These are phyloP conservation scores for Metschnikowia peoriensis DNA, from an alignment of 805 yeast genomes.

Conservation along the genomic window DNA sequence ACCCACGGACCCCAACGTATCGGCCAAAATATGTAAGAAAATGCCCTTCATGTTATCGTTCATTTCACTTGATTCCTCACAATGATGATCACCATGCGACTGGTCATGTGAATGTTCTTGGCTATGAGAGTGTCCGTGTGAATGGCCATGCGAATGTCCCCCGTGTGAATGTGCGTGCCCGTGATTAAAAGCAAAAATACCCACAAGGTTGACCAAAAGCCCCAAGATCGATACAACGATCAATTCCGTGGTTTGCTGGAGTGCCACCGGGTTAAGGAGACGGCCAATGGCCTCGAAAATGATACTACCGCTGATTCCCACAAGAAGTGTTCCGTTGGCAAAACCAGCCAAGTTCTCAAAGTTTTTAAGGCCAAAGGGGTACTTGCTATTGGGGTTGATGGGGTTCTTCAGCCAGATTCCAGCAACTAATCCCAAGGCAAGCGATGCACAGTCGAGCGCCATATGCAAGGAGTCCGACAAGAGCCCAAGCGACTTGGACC, in stretches of 20 bases:
- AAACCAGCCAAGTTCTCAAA: slow-evolving; percentile 94
- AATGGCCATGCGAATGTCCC: slow-evolving; percentile 44
- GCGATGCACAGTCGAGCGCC: slow-evolving; percentile 92
- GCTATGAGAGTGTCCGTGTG: slow-evolving; percentile 34
- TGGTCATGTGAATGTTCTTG: slow-evolving; percentile 17
- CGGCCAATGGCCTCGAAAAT: slow-evolving; percentile 84
- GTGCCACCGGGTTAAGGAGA: slow-evolving; percentile 68
- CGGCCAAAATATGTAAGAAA: slow-evolving; percentile 90
- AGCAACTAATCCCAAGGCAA: slow-evolving; percentile 86
- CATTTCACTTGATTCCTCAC: slow-evolving; percentile 17
- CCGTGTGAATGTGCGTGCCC: slow-evolving; percentile 56
- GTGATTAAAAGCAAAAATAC: slow-evolving; percentile 91
- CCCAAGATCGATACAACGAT: slow-evolving; percentile 84
- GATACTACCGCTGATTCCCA: slow-evolving; percentile 89
- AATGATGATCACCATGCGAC: slow-evolving; percentile 8
- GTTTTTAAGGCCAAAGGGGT: slow-evolving; percentile 82
- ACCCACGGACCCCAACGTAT: slow-evolving; percentile 94
- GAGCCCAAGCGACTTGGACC: slow-evolving; percentile 88
- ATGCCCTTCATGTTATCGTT: slow-evolving; percentile 88
- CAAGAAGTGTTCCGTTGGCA: slow-evolving; percentile 83
- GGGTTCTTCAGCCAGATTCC: slow-evolving; percentile 50
- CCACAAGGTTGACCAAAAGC: slow-evolving; percentile 82
- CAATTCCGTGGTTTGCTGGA: slow-evolving; percentile 80
- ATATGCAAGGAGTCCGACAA: slow-evolving; percentile 93
- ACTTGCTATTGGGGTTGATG: slow-evolving; percentile 55